These are phyloP conservation scores for Mycena sanguinolenta DNA, from an alignment of 768 basidiomycete species.

Conservation along the genomic window DNA sequence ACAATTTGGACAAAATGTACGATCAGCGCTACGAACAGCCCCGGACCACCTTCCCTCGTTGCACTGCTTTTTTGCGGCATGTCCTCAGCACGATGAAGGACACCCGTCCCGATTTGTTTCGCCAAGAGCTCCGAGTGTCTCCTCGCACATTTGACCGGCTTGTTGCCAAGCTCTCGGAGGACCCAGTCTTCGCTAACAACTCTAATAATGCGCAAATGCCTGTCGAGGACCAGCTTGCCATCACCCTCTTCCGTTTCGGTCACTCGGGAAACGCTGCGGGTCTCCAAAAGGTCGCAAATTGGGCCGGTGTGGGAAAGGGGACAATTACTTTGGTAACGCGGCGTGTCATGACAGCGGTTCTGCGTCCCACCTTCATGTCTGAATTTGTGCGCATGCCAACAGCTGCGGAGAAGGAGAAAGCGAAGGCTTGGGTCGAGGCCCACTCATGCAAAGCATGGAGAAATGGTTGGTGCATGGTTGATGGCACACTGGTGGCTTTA, in stretches of 20 bases:
- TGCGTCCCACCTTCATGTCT: slow-evolving; percentile 20
- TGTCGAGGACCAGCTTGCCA: slow-evolving; percentile 26
- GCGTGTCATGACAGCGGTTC: slow-evolving; percentile 21
- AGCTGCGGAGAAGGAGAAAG: slow-evolving; percentile 17
- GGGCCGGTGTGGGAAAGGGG: slow-evolving; percentile 24
- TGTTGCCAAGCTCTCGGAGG: no score
- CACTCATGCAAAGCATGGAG: slow-evolving; percentile 28
- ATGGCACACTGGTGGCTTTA: no score
- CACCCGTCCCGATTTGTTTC: no score
- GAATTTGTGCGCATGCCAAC: slow-evolving; percentile 25
- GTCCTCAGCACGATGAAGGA: no score
- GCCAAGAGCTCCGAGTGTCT: no score
- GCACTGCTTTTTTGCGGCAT: no score
- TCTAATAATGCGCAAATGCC: slow-evolving; percentile 36
- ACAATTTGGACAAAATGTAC: no score
- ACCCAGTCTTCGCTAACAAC: slow-evolving; percentile 38
- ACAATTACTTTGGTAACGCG: slow-evolving; percentile 22
- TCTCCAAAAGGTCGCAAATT: slow-evolving; percentile 23
- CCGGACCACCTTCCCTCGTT: no score
- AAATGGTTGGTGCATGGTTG: no score
- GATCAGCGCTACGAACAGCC: no score
- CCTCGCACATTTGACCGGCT: no score
- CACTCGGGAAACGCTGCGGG: slow-evolving; percentile 25
- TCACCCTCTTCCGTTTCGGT: slow-evolving; percentile 20
- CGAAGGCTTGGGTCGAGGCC: slow-evolving; percentile 17